A percentile compares a stretch with the other conserved stretches of the same genome.
Conservation (phyloP, 176 grass and related monocot genomes). For the Carex cristatella region DNA sequence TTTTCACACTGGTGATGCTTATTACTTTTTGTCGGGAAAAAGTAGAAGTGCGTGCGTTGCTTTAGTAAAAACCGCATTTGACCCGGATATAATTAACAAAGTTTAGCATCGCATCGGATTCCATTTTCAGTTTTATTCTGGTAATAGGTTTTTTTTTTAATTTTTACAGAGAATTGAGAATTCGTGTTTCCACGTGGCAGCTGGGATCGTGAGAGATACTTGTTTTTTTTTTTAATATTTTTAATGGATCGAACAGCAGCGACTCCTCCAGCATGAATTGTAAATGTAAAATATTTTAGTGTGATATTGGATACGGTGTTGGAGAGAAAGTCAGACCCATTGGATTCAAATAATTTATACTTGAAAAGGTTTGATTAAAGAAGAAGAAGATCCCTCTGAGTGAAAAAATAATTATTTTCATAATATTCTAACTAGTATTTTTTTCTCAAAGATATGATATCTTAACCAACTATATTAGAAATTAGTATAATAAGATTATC, state of each 20-base stretch:
- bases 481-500: too few relatives aligned
- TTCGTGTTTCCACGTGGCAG: neutral
- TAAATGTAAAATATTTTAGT: neutral
- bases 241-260: too few relatives aligned
- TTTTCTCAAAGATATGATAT: too few relatives aligned
- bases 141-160: neutral
- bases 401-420: too few relatives aligned
- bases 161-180: neutral
- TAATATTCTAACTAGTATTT: too few relatives aligned
- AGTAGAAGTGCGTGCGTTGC: neutral
- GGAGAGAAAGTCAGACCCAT: too few relatives aligned
- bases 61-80: neutral
- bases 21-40: neutral
- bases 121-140: neutral
- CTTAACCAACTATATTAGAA: too few relatives aligned
- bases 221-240: neutral
- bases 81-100: neutral
- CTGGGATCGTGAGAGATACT: conserved; percentile 1
- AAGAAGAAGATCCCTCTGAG: too few relatives aligned
- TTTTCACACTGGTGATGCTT: neutral
- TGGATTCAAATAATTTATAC: too few relatives aligned
- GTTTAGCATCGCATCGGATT: neutral
- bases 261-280: neutral
- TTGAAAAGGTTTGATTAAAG: too few relatives aligned
- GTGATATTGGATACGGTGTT: too few relatives aligned